Conservation (phyloP, 352 stramenopile genomes). For the Pythium phragmiticola region DNA sequence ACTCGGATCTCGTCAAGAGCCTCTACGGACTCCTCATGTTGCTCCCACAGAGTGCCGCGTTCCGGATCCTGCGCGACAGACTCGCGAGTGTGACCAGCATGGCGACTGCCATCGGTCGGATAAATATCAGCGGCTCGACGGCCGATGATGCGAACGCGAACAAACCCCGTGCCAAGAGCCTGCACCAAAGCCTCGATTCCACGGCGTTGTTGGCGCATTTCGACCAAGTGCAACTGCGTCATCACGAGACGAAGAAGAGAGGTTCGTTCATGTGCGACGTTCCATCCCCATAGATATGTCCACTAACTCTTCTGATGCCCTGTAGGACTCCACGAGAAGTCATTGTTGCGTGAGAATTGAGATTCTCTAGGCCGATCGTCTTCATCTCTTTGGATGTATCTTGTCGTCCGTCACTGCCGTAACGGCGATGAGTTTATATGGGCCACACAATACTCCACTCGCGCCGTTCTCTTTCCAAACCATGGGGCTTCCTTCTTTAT, state of each 20-base stretch:
- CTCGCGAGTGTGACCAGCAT: constrained; percentile 87
- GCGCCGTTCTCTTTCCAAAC: too few relatives aligned
- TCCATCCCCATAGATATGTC: not conserved
- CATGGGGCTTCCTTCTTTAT: too few relatives aligned
- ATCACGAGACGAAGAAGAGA: constrained; percentile 71
- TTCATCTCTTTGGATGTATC: not conserved
- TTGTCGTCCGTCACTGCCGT: constrained; percentile 6
- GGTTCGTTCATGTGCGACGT: constrained; percentile 28
- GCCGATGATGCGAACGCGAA: not conserved
- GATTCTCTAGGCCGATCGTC: not conserved
- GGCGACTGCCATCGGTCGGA: constrained; percentile 78
- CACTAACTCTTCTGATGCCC: not conserved
- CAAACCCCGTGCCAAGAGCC: constrained; percentile 16
- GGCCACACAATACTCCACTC: not conserved
- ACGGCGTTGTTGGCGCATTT: constrained; percentile 67
- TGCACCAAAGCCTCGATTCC: constrained; percentile 42
- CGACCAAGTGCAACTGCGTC: constrained; percentile 67
- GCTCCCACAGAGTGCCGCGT: constrained; percentile 92
- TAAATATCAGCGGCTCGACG: constrained; percentile 47
- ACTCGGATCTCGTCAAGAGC: constrained; percentile 96
- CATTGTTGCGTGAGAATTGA: constrained; percentile 33
- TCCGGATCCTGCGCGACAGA: constrained; percentile 79
- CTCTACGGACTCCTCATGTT: constrained; percentile 98
- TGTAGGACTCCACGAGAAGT: constrained; percentile 53
- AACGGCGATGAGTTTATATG: not conserved